Base-by-base conservation (phyloP, 2,329 filamentous ascomycete species). In the Fusarium keratoplasticum region DNA sequence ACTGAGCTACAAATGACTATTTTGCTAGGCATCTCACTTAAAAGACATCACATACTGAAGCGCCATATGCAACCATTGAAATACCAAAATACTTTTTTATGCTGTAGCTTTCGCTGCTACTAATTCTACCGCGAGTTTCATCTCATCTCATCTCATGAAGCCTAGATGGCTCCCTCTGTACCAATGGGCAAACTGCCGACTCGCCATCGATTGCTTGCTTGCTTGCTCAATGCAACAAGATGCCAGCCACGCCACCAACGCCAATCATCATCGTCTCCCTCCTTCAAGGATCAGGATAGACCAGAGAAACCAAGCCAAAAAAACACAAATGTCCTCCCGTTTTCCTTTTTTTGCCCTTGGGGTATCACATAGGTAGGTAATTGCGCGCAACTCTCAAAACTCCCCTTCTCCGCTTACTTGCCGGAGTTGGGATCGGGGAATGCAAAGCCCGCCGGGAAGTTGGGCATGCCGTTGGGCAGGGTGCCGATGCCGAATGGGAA, bases 401-500 rank as follows among this genome's bases (percentile, higher is more conserved):
- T 59, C 35, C 66, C 70, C 10, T n/a, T 69, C 16, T n/a, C 16
- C 54, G 3, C 6, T 33, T 57, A 74, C 25, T 76, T 66, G 47
- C 75, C 72, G 2, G 68, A 25, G 66, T 67, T 76, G 14, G 82
- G 81, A 64, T 83, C 82, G 4, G 83, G 83, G 60, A 84, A 85
- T 20, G 78, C 72, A 62, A 84, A 85, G 20, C 82, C 83, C 11
- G 80, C 72, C 5, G 84, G 83, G 66, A 85, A 85, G 75, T 80
- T 82, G 61, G 84, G 84, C 82, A 85, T 85, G 60, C 84, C 84
- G 33, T 84, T 85, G 8, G 83, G 82, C 64, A 84, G 61, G 10
- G 81, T 84, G 35, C 81, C 80, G 50, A 85, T 83, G 42, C 83
- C 84, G 40, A 84, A 85, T 4, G 84, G 83, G 55, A 84, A 85